Conservation (phyloP, 805 yeast genomes). For the Cyberlindnera misumaiensis region DNA sequence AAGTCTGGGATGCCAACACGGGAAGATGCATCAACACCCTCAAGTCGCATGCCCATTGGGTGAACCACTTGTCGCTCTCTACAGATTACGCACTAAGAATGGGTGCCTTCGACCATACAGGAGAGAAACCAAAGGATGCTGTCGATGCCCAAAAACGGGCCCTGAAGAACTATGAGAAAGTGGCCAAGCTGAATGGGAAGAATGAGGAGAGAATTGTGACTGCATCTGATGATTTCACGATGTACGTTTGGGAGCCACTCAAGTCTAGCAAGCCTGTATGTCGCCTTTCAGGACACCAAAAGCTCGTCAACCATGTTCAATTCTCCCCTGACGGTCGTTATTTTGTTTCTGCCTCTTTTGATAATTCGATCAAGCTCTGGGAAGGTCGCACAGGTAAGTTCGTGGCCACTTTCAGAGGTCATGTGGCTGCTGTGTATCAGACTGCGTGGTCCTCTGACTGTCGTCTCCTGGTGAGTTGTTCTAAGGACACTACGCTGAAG, state of each 20-base stretch:
- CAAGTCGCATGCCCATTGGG: slow-evolving; percentile 96
- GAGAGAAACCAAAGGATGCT: slow-evolving; percentile 34
- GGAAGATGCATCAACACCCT: slow-evolving; percentile 77
- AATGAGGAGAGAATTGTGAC: slow-evolving; percentile 87
- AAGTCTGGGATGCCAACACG: slow-evolving; percentile 78
- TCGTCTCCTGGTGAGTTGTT: slow-evolving; percentile 83
- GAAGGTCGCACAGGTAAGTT: slow-evolving; percentile 91
- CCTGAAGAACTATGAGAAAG: slow-evolving; percentile 46
- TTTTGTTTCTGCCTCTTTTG: slow-evolving; percentile 90
- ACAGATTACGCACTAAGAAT: slow-evolving; percentile 83
- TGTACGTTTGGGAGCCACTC: slow-evolving; percentile 94
- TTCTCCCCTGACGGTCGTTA: slow-evolving; percentile 93
- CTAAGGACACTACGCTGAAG: slow-evolving; percentile 92
- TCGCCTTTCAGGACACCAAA: slow-evolving; percentile 97
- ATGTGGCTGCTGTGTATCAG: slow-evolving; percentile 96
- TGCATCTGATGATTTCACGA: slow-evolving; percentile 95
- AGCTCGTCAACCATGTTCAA: slow-evolving; percentile 89
- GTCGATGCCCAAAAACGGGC: slow-evolving; percentile 45
- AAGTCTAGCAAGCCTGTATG: slow-evolving; percentile 76
- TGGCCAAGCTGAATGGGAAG: slow-evolving; percentile 45
- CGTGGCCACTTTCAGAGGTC: slow-evolving; percentile 87
- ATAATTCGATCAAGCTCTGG: slow-evolving; percentile 93
- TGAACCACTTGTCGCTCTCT: slow-evolving; percentile 84
- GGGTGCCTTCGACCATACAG: slow-evolving; percentile 82
- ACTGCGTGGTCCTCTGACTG: slow-evolving; percentile 97